These are phyloP conservation scores for Amanita polypyramis DNA, from an alignment of 768 basidiomycete species.

Conservation along the genomic window DNA sequence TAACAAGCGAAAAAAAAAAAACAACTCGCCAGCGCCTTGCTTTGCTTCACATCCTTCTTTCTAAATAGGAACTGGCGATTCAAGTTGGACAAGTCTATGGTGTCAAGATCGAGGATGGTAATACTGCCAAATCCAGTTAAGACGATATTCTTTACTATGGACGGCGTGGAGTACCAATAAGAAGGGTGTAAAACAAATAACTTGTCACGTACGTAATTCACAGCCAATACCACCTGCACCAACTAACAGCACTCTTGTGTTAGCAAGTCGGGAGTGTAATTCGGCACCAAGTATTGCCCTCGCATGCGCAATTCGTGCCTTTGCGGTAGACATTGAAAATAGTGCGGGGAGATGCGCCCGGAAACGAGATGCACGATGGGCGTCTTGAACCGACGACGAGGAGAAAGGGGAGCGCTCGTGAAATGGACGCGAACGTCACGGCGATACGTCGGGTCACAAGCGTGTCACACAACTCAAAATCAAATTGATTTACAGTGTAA, in stretches of 20 bases:
- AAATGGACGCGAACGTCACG: constrained; percentile 3
- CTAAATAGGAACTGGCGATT: constrained; percentile 95
- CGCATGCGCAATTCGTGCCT: constrained; percentile 49
- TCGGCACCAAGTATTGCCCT: constrained; percentile 73
- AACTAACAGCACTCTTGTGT: constrained; percentile 74
- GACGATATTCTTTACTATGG: constrained; percentile 88
- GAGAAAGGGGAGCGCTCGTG: not conserved
- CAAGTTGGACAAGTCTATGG: constrained; percentile 95
- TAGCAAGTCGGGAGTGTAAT: constrained; percentile 46
- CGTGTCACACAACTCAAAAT: not conserved
- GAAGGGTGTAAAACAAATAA: not conserved
- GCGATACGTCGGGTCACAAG: constrained; percentile 6
- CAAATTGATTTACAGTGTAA: not conserved
- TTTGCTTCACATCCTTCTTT: constrained; percentile 95
- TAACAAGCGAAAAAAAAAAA: not conserved
- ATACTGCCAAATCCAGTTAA: constrained; percentile 89
- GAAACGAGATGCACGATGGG: not conserved
- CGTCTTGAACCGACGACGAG: not conserved
- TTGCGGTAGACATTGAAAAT: constrained; percentile 31
- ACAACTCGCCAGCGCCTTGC: constrained; percentile 83
- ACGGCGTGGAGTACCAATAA: not conserved
- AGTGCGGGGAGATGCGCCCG: too few relatives aligned
- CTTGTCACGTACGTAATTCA: constrained; percentile 62
- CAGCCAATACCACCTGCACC: constrained; percentile 98
- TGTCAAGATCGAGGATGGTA: constrained; percentile 91